Base-by-base conservation (phyloP, 2,329 filamentous ascomycete species). In the Sphaerulina musiva region DNA sequence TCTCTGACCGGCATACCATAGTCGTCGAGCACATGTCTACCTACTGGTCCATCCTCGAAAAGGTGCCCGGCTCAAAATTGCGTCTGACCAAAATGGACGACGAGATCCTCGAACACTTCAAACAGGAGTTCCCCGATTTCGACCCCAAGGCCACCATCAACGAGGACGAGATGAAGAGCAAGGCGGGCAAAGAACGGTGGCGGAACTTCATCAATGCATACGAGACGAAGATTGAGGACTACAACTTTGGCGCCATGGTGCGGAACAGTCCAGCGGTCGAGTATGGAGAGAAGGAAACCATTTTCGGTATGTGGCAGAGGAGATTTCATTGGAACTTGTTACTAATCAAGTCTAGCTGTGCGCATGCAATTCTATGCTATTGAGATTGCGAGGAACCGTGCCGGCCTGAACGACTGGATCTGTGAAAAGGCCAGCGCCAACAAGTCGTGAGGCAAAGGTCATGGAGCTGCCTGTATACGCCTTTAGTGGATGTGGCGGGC, bases 131-230 rank as follows among this genome's bases (percentile, higher is more conserved):
- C 67, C 93, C 93, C 61, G 93, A 97, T 31, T 95, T 95, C 68
- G 87, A 98, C 72, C 83, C 90, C 1, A 80, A 84, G 14, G 83
- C 76, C 41, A 87, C 86, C 9, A 85, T 98, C 61, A 74, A 95
- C 69, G 93, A 98, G 76, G 86, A 95, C 64, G 79, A 87, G 65
- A 96, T 98, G 92, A 98, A 98, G 84, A 96, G 89, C 80, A 95
- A 95, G 76, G 74, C 77, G 11, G 92, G 92, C 70, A 98, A 98
- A 78, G 89, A 95, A 74, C 81, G 81, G 70, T 98, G 93, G 93
- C 84, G 93, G 66, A 87, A 86, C 61, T 98, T 96, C 76, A 87
- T 96, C 81, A 91, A 87, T 79, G 77, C 80, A 59, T 98, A 96
- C 72, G 90, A 97, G 76, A 91, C 95, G 73, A 92, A 82, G 74